Conservation (phyloP, 1,284 basidiomycete species). For the Clitocybe nebularis region DNA sequence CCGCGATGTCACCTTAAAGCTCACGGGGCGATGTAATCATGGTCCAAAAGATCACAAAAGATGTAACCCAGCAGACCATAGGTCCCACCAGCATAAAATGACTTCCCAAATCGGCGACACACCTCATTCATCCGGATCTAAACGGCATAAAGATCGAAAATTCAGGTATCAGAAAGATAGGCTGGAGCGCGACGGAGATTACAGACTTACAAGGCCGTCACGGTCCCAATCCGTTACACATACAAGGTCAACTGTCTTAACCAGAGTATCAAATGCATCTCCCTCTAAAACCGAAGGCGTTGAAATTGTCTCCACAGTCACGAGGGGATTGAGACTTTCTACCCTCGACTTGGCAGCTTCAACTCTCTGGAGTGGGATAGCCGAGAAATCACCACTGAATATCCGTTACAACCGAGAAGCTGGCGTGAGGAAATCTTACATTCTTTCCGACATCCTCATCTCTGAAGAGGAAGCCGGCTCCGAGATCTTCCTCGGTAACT, state of each 20-base stretch:
- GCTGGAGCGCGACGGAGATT: slow-evolving; percentile 10
- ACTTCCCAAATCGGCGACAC: slow-evolving; percentile 67
- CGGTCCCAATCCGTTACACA: slow-evolving; percentile 78
- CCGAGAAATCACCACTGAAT: slow-evolving; percentile 37
- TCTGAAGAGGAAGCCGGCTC: slow-evolving; percentile 90
- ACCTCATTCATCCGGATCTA: slow-evolving; percentile 77
- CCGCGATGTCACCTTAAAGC: slow-evolving; percentile 22
- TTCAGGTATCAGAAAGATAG: slow-evolving; percentile 9
- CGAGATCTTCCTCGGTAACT: slow-evolving; percentile 78
- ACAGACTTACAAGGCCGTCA: slow-evolving; percentile 60
- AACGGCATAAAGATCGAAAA: slow-evolving; percentile 14
- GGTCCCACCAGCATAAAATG: slow-evolving; percentile 86
- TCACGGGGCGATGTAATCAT: slow-evolving; percentile 83
- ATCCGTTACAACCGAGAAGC: slow-evolving; percentile 21
- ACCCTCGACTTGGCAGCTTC: slow-evolving; percentile 82
- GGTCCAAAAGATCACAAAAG: slow-evolving; percentile 87
- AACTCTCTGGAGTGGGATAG: slow-evolving; percentile 57
- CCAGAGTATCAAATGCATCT: slow-evolving; percentile 53
- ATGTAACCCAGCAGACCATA: slow-evolving; percentile 94
- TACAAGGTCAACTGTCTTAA: slow-evolving; percentile 72
- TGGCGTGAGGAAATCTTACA: slow-evolving; percentile 40
- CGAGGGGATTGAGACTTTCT: slow-evolving; percentile 89
- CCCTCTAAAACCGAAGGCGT: slow-evolving; percentile 45
- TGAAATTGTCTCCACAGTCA: slow-evolving; percentile 70
- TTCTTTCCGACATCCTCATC: slow-evolving; percentile 89